Evolutionary conservation across 164 flowering plant genomes (phyloP).

Genomic region (Piper longum): DNA sequence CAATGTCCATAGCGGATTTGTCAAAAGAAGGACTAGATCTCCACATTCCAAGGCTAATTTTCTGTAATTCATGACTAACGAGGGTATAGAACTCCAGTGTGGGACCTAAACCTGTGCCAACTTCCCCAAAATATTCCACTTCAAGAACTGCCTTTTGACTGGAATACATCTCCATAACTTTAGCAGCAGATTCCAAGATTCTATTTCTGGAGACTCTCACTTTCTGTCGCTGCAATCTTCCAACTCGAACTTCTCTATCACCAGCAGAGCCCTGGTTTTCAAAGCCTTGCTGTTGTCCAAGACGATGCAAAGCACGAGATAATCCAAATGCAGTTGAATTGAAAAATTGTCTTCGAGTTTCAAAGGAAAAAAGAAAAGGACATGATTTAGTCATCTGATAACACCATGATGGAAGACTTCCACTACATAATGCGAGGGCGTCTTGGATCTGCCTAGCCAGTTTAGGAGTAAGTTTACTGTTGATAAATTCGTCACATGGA

Average conservation of each 20-base stretch:
- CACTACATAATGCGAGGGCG: slow-evolving; percentile 91
- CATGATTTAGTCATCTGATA: slow-evolving; percentile 92
- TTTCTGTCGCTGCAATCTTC: slow-evolving; percentile 88
- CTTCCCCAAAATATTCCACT: slow-evolving; percentile 98
- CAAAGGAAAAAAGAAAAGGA: slow-evolving; percentile 93
- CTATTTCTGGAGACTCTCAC: slow-evolving; percentile 91
- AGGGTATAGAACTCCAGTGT: slow-evolving; percentile 95
- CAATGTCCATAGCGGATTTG: slow-evolving; percentile 49
- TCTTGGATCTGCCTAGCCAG: slow-evolving; percentile 92
- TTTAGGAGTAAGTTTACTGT: slow-evolving; percentile 87
- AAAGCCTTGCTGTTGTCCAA: slow-evolving; percentile 91
- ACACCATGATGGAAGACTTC: slow-evolving; percentile 98
- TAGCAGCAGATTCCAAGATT: slow-evolving; percentile 87
- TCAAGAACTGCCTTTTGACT: slow-evolving; percentile 96
- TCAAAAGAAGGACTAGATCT: slow-evolving; percentile 43
- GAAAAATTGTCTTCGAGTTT: slow-evolving; percentile 79
- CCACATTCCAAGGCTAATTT: slow-evolving; percentile 72
- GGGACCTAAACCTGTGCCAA: slow-evolving; percentile 97
- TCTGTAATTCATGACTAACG: slow-evolving; percentile 88
- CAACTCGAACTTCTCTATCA: slow-evolving; percentile 86
- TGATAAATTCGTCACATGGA: slow-evolving; percentile 59
- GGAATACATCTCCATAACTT: slow-evolving; percentile 98
- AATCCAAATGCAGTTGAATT: slow-evolving; percentile 92
- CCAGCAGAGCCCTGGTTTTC: slow-evolving; percentile 59
- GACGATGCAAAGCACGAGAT: slow-evolving; percentile 82